Conservation (phyloP, 768 basidiomycete species). For the Macrolepiota dolichaula region DNA sequence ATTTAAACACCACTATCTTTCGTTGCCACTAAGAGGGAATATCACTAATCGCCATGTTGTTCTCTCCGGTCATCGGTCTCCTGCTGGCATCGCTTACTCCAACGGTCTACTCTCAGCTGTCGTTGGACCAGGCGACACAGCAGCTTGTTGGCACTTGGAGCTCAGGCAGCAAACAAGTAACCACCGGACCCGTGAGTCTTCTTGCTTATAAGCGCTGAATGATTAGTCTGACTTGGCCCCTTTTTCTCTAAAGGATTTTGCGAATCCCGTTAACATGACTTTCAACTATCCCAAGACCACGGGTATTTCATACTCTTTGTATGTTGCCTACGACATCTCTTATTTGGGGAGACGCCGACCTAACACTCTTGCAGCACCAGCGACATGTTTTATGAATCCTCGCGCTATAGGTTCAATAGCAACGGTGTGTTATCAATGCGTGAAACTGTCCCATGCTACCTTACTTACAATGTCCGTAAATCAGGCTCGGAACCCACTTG, state of each 20-base stretch:
- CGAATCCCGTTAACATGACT: conserved; percentile 74
- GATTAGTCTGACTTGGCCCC: conserved; percentile 11
- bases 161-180: conserved; percentile 70
- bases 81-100: conserved; percentile 36
- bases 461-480: neutral
- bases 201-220: neutral
- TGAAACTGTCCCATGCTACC: neutral
- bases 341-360: neutral
- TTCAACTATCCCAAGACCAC: conserved; percentile 86
- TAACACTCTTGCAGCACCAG: conserved; percentile 43
- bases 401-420: conserved; percentile 83
- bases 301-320: conserved; percentile 91
- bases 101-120: conserved; percentile 7
- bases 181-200: conserved; percentile 76
- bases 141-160: conserved; percentile 78
- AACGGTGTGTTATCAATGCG: conserved; percentile 59
- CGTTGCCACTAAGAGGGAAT: neutral
- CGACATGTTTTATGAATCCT: conserved; percentile 82
- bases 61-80: conserved; percentile 34
- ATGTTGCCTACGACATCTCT: conserved; percentile 27
- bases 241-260: conserved; percentile 59
- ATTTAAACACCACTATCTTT: neutral
- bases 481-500: conserved; percentile 81
- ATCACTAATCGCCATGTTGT: conserved; percentile 32
- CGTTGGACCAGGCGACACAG: neutral